Conservation (phyloP, 345 rosid species). For the Eucalyptus victrix region DNA sequence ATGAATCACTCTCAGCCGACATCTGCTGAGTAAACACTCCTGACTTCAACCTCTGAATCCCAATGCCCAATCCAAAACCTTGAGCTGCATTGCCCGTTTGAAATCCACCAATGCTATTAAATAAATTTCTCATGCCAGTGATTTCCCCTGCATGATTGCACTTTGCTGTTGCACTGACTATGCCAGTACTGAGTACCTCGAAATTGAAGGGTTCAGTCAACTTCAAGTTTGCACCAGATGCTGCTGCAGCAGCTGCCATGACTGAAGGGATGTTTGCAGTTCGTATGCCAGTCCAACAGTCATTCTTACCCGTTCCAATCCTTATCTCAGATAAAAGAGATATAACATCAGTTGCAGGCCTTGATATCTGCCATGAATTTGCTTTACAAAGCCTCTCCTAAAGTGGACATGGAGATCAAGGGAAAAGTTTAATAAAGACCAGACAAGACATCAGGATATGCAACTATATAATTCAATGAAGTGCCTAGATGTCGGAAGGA, state of each 20-base stretch:
- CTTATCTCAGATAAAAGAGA: conserved; percentile 94
- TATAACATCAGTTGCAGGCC: conserved; percentile 76
- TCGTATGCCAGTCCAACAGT: conserved; percentile 72
- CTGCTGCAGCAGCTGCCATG: conserved; percentile 99
- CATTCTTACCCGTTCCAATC: conserved; percentile 90
- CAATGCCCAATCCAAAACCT: conserved; percentile 45
- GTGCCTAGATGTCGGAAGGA: not conserved
- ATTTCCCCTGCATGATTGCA: conserved; percentile 94
- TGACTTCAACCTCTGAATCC: conserved; percentile 81
- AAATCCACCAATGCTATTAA: conserved; percentile 91
- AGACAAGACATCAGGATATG: not conserved
- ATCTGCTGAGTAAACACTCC: conserved; percentile 76
- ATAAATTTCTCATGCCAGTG: conserved; percentile 97
- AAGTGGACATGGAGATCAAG: not conserved
- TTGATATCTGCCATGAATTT: conserved; percentile 92
- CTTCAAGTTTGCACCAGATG: conserved; percentile 90
- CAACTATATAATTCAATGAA: not conserved
- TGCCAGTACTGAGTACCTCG: conserved; percentile 93
- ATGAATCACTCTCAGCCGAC: conserved; percentile 67
- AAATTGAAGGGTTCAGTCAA: conserved; percentile 79
- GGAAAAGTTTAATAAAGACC: not conserved
- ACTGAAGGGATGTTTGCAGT: conserved; percentile 97
- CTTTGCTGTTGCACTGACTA: conserved; percentile 94
- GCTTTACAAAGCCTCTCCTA: conserved; percentile 98
- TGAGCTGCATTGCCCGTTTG: conserved; percentile 46